Base-by-base conservation (phyloP, 257 asterid genomes). In the Oldenlandia corymbosa region DNA sequence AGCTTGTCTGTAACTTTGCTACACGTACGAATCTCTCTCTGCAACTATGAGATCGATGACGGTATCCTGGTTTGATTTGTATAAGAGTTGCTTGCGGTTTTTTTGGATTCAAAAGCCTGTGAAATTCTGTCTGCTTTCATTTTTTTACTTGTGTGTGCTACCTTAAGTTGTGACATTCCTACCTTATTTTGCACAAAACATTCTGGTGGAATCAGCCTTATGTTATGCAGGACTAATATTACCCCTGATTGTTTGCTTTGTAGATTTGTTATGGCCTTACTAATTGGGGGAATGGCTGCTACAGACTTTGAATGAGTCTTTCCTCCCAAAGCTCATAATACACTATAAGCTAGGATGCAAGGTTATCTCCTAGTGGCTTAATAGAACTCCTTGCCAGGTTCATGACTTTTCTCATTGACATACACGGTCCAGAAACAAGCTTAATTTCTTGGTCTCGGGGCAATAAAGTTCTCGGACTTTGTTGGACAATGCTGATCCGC, bases 401-500 rank as follows among this genome's bases (percentile, higher is more conserved):
- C 87, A 75, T 78, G 69, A 62, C 68, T 71, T 78, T 89, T 75
- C 97, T 92, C 71, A 83, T 84, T 27, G 79, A 81, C 76, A 85
- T 79, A 66, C 95, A 92, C 50, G 95, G 93, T 60, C 96, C 95
- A 53, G 95, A 87, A 49, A 72, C 90, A 39, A 95, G 93, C 53
- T 73, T 89, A 68, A 83, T 72, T 75, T 92, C 95, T 58, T 92
- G 98, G 98, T 75, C 73, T 59, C 90, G 79, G 54, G 98, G 95
- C 58, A 85, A 88, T 82, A 84, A 80, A 84, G 84, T 87, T 74
- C 95, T 92, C 41, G 76, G 88, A 60, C 80, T 92, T 75, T 92
- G 98, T 78, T 82, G 93, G 60, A 86, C 90, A n/a, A 79, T 89
- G 95, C 77, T 92, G 66, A 77, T 82, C 63, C 84, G 87, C 80